Percentiles rank a stretch among this genome's conserved stretches.
These are phyloP conservation scores for Trichosanthes cucumerina DNA, from an alignment of 306 rosid genomes.

Conservation along the genomic window DNA sequence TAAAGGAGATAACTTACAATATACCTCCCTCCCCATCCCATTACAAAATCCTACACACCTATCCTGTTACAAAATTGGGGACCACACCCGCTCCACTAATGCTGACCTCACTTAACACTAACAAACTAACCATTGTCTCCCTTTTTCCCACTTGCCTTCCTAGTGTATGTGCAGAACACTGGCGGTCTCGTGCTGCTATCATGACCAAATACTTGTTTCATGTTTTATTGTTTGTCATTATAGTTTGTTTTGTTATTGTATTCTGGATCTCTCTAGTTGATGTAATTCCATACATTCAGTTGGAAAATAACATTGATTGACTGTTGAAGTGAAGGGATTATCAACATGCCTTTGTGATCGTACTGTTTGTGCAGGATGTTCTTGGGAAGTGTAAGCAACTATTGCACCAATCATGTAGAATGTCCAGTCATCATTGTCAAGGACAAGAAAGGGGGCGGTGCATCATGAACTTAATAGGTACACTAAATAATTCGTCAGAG, in stretches of 20 bases:
- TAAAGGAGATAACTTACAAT: not conserved
- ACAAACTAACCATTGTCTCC: not conserved
- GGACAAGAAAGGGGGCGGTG: slow-evolving; percentile 21
- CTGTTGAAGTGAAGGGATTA: not conserved
- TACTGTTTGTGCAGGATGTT: slow-evolving; percentile 52
- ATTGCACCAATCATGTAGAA: slow-evolving; percentile 54
- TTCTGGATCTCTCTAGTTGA: not conserved
- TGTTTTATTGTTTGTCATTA: not conserved
- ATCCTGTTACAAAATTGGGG: not conserved
- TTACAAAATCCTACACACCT: not conserved
- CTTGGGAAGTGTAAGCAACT: slow-evolving; percentile 90
- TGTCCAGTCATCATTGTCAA: slow-evolving; percentile 73
- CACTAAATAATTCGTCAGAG: not conserved
- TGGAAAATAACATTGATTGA: not conserved
- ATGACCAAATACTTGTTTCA: not conserved
- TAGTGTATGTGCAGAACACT: not conserved
- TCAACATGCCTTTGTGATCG: not conserved
- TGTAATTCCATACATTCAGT: not conserved
- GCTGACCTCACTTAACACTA: not conserved
- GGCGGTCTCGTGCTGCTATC: not conserved
- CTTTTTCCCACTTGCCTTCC: not conserved
- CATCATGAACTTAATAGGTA: slow-evolving; percentile 28
- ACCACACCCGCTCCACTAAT: not conserved
- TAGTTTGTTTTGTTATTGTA: not conserved
- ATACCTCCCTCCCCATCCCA: not conserved